Base-by-base conservation (phyloP, 2,329 filamentous ascomycete species). In the Colletotrichum truncatum region DNA sequence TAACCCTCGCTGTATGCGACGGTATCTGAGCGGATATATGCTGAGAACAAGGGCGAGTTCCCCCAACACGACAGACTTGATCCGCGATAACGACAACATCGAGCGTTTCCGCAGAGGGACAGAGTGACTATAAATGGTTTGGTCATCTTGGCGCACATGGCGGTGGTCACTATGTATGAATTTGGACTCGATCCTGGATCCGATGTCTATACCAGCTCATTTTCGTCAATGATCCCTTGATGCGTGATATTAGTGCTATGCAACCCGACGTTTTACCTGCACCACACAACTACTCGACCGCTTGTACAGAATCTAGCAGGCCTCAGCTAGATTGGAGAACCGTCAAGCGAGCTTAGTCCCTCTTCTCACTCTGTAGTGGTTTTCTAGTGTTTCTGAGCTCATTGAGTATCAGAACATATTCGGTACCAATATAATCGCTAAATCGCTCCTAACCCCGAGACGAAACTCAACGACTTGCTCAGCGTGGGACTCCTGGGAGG, bases 281-380 rank as follows among this genome's bases (percentile, higher is more conserved):
- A 84, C 65, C 81, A 84, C 61, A 78, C 73, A 0, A n/a, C 75
- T 80, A 68, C 78, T 84, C 54, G 82, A 84, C 65, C 75, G 81
- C 12, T 73, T 81, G 59, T 82, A 81, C 72, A 82, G 79, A 70
- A 78, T 83, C 67, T 84, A 81, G 81, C 81, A 83, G 72, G 80
- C 60, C 75, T 81, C 25, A 76, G 83, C 67, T 77, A 73, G n/a
- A n/a, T n/a, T n/a, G 73, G 72, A 73, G 51, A 73, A 76, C 45
- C 66, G 78, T 69, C 75, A 74, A 75, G 77, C 39, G 7, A 52
- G 38, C 32, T 5, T 7, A 11, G 12, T n/a, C n/a, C 3, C 7
- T 11, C 16, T 7, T 18, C 9, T n/a, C n/a, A n/a, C n/a, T n/a
- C n/a, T n/a, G n/a, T n/a, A n/a, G n/a, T n/a, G n/a, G n/a, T 9